Evolutionary conservation across 768 basidiomycete genomes (phyloP).

Genomic region (Boletus subparvulus): DNA sequence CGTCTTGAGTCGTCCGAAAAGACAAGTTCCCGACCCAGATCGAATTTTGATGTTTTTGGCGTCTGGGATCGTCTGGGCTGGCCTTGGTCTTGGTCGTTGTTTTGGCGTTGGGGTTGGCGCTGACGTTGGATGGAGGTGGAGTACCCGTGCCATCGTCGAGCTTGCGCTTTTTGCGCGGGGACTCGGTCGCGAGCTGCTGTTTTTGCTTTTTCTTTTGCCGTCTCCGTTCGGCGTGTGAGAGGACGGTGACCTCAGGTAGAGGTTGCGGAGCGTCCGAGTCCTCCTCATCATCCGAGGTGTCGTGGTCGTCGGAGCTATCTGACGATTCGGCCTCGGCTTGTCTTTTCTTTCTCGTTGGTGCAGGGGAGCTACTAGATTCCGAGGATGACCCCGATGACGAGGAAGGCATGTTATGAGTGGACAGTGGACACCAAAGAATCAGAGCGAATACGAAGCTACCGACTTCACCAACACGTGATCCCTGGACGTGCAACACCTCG

Average conservation of each 20-base stretch:
- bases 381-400: conserved; percentile 32
- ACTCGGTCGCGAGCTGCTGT: conserved; percentile 16
- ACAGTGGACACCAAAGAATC: too few relatives aligned
- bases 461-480: conserved; percentile 8
- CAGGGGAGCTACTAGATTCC: conserved; percentile 32
- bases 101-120: not conserved
- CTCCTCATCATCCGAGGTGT: conserved; percentile 19
- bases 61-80: conserved; percentile 9
- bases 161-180: conserved; percentile 47
- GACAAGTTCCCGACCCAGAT: conserved; percentile 96
- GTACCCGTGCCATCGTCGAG: conserved; percentile 26
- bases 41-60: conserved; percentile 71
- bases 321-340: conserved; percentile 17
- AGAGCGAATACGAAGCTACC: too few relatives aligned
- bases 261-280: conserved; percentile 5
- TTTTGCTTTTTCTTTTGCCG: conserved; percentile 52
- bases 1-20: conserved; percentile 80
- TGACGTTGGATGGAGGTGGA: not conserved
- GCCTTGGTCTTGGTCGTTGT: not conserved
- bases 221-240: conserved; percentile 76
- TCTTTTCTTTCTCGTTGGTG: conserved; percentile 26
- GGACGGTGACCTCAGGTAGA: conserved; percentile 38
- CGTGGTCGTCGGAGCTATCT: conserved; percentile 27
- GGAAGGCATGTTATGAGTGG: conserved; percentile 12
- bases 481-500: too few relatives aligned